Base-by-base conservation (phyloP, 129 eudicot species). In the Tanacetum coccineum region DNA sequence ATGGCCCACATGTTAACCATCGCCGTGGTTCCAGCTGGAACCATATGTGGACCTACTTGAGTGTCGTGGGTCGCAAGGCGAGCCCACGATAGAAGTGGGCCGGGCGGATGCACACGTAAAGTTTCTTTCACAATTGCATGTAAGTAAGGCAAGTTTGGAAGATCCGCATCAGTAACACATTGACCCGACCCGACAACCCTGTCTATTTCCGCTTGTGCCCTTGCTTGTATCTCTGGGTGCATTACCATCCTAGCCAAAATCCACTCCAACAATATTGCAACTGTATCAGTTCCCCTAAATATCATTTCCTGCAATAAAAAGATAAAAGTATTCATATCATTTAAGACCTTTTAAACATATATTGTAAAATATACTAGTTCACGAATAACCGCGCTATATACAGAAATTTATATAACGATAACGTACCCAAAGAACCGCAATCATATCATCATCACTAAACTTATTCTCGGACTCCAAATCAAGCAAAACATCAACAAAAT, bases 1-100 rank as follows among this genome's bases (percentile, higher is more conserved):
- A 93, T 93, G 64, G 99, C 91, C 86, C 90, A 89, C 99, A 93
- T 93, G 90, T 93, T 93, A 39, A 93, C 95, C 95, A 93, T 93
- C 13, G 96, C 99, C 0, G 90, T 93, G 0, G 99, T 88, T 17
- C 99, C 96, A 0, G 96, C 99, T 3, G 99, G 96, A 51, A 93
- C 62, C 55, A 84, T 73, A 78, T 89, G 92, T 3, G 71, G 87
- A 4, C 96, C 99, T 36, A 93, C 90, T 1, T 79, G 86, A 14
- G 89, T 86, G 55, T 93, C 99, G 62, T 93, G 95, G 76, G 82
- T 84, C 0, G 99, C 88, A 0, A 93, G 90, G 5, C 99, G 81
- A 57, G 99, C 99, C 99, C 99, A 93, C 7, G 99, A 93, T 1
- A 93, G 83, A 58, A 93, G 96, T 2, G 96, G 99, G 48, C 99